phyloP scores from a whole-genome alignment of 2,329 filamentous ascomycete genomes.

The Xylaria sp. region DNA sequence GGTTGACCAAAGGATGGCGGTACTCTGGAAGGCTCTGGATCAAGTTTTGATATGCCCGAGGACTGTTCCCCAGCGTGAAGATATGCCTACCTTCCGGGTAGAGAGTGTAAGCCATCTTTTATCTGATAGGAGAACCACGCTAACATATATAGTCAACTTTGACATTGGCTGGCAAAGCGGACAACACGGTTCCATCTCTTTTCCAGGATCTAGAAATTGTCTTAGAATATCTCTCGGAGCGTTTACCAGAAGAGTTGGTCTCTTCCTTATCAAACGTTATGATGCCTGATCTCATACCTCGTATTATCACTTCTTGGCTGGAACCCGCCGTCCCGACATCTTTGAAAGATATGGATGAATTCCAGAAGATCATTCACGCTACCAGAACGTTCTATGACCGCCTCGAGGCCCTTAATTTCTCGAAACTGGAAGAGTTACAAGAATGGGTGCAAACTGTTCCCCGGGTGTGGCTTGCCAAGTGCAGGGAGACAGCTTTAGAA shows the following conservation, averaged over 20 bases:
- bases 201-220: conserved; percentile 65
- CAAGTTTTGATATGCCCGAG: conserved; percentile 69
- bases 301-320: conserved; percentile 79
- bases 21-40: conserved; percentile 72
- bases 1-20: conserved; percentile 67
- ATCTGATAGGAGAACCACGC: conserved; percentile 3
- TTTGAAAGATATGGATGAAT: conserved; percentile 74
- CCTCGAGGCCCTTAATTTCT: conserved; percentile 72
- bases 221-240: conserved; percentile 63
- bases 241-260: conserved; percentile 65
- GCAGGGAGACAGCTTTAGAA: conserved; percentile 82
- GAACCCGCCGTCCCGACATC: conserved; percentile 80
- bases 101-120: conserved; percentile 52
- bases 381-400: conserved; percentile 72
- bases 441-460: conserved; percentile 86
- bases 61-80: conserved; percentile 56
- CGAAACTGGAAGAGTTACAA: conserved; percentile 69
- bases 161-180: conserved; percentile 55
- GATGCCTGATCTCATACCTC: conserved; percentile 74
- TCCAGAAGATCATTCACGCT: conserved; percentile 75
- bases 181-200: conserved; percentile 61
- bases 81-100: conserved; percentile 55
- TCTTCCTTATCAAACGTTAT: conserved; percentile 74
- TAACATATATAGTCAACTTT: conserved; percentile 56
- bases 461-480: conserved; percentile 85